phyloP scores from a whole-genome alignment of 1,284 basidiomycete species.

The Austroboletus rostrupii region DNA sequence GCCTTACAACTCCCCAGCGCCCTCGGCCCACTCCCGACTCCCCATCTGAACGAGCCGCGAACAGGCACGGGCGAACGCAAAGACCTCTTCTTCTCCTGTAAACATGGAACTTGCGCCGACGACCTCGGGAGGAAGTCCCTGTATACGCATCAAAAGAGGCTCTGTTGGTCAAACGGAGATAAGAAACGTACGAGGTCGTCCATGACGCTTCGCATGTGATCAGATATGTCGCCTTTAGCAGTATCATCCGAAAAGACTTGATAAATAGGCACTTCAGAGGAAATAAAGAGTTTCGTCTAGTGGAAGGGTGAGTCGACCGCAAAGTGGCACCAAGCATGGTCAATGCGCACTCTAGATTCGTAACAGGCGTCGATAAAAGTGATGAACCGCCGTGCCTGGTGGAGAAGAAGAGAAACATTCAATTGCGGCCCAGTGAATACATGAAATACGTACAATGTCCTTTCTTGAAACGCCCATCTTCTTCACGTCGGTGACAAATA shows the following conservation, averaged over 20 bases:
- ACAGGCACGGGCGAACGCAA: constrained; percentile 92
- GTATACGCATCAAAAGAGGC: constrained; percentile 1
- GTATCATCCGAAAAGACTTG: constrained; percentile 80
- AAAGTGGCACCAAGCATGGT: neutral
- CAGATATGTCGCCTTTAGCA: constrained; percentile 49
- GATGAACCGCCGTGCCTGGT: constrained; percentile 88
- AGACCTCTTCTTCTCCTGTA: constrained; percentile 89
- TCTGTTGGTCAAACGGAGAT: neutral
- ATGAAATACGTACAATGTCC: constrained; percentile 59
- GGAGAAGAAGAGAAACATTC: neutral
- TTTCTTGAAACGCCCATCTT: constrained; percentile 86
- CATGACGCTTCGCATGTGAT: constrained; percentile 86
- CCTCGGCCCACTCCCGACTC: constrained; percentile 79
- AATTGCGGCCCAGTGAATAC: neutral
- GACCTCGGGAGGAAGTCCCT: constrained; percentile 75
- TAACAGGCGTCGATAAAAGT: constrained; percentile 97
- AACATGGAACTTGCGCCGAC: constrained; percentile 86
- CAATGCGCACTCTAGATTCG: constrained; percentile 68
- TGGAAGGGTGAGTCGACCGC: neutral
- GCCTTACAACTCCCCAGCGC: constrained; percentile 35
- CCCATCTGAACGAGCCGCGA: constrained; percentile 91
- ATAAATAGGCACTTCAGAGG: constrained; percentile 86
- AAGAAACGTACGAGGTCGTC: constrained; percentile 70
- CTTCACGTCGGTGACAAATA: constrained; percentile 87
- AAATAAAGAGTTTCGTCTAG: constrained; percentile 84